A percentile compares a stretch with the other conserved stretches of the same genome.
Conservation (phyloP, 495 filamentous ascomycete species). For the Penicillium coprophilum region DNA sequence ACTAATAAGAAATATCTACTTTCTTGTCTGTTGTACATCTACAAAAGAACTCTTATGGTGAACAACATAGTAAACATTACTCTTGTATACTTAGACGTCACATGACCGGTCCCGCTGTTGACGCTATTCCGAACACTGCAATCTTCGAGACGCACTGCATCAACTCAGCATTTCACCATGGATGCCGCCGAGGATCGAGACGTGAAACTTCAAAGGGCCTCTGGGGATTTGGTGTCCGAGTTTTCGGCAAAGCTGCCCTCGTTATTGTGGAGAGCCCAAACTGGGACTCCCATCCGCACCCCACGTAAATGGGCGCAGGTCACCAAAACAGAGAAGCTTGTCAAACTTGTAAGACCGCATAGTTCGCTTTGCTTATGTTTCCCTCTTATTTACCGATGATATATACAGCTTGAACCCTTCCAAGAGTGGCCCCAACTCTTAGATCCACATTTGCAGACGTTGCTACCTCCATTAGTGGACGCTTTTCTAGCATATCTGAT, state of each 20-base stretch:
- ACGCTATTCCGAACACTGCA: conserved; percentile 25
- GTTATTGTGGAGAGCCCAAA: conserved; percentile 45
- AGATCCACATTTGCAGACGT: conserved; percentile 76
- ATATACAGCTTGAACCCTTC: conserved; percentile 76
- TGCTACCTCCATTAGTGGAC: conserved; percentile 70
- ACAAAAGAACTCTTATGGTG: not conserved
- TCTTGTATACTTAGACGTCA: conserved; percentile 14
- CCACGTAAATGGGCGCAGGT: conserved; percentile 44
- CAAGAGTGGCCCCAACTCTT: conserved; percentile 95
- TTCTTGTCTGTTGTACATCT: not conserved
- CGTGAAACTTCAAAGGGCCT: conserved; percentile 69
- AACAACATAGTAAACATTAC: not conserved
- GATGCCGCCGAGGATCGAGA: conserved; percentile 62
- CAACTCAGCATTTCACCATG: conserved; percentile 33
- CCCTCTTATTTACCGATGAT: not conserved
- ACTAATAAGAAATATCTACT: not conserved
- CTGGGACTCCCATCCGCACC: conserved; percentile 28
- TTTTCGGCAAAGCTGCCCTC: conserved; percentile 56
- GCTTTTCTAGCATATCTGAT: conserved; percentile 69
- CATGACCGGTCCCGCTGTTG: conserved; percentile 29
- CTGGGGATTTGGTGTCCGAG: conserved; percentile 64
- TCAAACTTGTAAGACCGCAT: conserved; percentile 39
- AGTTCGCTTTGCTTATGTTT: not conserved
- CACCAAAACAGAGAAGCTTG: conserved; percentile 43
- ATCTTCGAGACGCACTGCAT: conserved; percentile 7